Base-by-base conservation (phyloP, 441 rosid genomes). In the Pelargonium australe region DNA sequence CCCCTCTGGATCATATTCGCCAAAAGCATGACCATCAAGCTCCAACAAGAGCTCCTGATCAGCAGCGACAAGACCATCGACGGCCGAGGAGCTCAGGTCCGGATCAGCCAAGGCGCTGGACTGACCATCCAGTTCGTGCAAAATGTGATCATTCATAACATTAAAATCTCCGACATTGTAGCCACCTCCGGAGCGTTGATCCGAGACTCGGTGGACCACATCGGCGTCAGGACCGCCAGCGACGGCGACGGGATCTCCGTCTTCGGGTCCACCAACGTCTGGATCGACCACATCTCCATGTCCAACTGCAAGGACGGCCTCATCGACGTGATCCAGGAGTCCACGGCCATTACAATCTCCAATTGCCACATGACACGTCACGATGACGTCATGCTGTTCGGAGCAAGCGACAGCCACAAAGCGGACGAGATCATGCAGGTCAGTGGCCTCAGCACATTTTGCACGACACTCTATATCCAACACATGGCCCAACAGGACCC, bases 1-100 rank as follows among this genome's bases (percentile, higher is more conserved):
- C 81, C 84, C 4, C 74, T 80, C 0, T 78, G 84, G 81, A 80
- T 80, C 69, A 78, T 28, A 12, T 78, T 80, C 3, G 77, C 75
- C 8, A 55, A 60, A 2, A 68, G 55, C 74, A 78, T 78, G 84
- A 43, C 43, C 23, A 78, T 78, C 14, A 64, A 63, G 68, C 81
- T 80, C 6, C 75, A 23, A 17, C 43, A 80, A 37, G 84, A 80
- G 66, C 69, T 80, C 0, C 12, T 80, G 2, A 19, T 80, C 7
- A 73, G 68, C 0, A 63, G 68, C 49, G 17, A 78, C 53, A 78
- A 75, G 74, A 80, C 84, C 5, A 78, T 78, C 12, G 84, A 80
- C 60, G 84, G 66, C 0, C 78, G 81, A 1, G 84, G 84, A 0
- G 72, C 68, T 6, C 45, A 68, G 19, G 68, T 80, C 4, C 76